phyloP scores from a whole-genome alignment of 768 basidiomycete genomes.

The Mycena galericulata region DNA sequence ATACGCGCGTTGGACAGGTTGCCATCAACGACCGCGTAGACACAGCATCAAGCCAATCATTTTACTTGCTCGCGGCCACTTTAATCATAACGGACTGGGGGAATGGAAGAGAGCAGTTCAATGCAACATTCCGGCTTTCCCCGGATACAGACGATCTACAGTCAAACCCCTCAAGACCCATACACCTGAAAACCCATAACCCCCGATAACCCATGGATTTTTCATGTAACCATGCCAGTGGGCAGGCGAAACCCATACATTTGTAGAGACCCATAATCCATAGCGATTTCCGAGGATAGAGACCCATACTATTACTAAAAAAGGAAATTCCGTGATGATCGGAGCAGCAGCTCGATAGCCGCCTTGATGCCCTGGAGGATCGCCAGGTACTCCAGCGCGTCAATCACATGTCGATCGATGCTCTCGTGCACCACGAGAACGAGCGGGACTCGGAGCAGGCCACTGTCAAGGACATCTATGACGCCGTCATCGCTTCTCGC shows the following conservation, averaged over 20 bases:
- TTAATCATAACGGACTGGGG: too few species aligned
- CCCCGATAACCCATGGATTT: constrained; percentile 36
- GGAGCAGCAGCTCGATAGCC: constrained; percentile 24
- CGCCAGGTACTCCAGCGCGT: constrained; percentile 35
- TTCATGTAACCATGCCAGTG: constrained; percentile 36
- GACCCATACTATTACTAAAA: constrained; percentile 24
- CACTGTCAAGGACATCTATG: constrained; percentile 16
- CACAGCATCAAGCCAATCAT: too few species aligned
- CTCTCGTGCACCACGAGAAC: constrained; percentile 36
- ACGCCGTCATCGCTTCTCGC: constrained; percentile 11
- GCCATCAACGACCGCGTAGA: too few species aligned
- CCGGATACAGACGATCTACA: too few species aligned
- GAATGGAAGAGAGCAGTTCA: too few species aligned
- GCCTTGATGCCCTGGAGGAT: constrained; percentile 32
- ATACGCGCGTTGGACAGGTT: too few species aligned
- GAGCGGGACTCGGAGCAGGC: constrained; percentile 27
- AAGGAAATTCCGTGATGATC: constrained; percentile 14
- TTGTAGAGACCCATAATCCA: constrained; percentile 25
- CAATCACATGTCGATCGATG: constrained; percentile 38
- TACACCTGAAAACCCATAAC: constrained; percentile 36
- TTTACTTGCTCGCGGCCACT: too few species aligned
- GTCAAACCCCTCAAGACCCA: constrained; percentile 20
- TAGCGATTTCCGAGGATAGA: constrained; percentile 2
- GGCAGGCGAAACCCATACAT: constrained; percentile 36
- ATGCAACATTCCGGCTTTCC: too few species aligned